Percentiles rank a stretch among this genome's conserved stretches.
These are phyloP conservation scores for Coemansia sp. DNA, from an alignment of 192 early-diverging fungal species.

Conservation along the genomic window DNA sequence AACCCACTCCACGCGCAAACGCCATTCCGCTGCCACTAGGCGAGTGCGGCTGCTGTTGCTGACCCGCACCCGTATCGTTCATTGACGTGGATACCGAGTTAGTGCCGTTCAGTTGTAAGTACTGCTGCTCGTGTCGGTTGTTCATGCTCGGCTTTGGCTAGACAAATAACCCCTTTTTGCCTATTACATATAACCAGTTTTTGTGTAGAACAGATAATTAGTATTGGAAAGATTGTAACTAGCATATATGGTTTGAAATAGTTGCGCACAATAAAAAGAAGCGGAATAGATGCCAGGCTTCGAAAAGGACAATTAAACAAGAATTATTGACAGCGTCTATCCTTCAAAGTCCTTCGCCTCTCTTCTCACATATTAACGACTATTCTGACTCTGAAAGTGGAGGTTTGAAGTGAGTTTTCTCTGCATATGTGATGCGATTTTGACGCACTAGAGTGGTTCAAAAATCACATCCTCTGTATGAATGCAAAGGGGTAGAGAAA, in stretches of 20 bases:
- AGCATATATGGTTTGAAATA: background rate
- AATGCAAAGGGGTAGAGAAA: background rate
- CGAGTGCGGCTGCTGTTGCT: constrained; percentile 15
- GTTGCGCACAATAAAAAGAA: background rate
- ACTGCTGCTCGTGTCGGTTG: constrained; percentile 27
- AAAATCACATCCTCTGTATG: background rate
- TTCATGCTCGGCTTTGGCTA: constrained; percentile 16
- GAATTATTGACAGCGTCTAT: background rate
- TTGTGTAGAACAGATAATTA: background rate
- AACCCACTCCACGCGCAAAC: constrained; percentile 47
- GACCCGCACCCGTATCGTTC: constrained; percentile 12
- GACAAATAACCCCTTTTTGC: background rate
- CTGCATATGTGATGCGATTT: constrained; percentile 2
- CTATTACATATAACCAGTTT: constrained; percentile 1
- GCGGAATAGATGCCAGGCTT: background rate
- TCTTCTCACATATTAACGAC: background rate
- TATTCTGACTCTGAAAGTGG: background rate
- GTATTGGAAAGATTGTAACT: background rate
- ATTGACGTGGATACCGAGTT: constrained; percentile 18
- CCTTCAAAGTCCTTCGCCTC: background rate
- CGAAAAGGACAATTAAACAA: background rate
- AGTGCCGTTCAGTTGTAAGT: constrained; percentile 29
- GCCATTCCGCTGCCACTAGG: constrained; percentile 16
- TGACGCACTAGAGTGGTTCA: background rate
- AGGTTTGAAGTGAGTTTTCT: background rate